Evolutionary conservation across 805 yeast genomes (phyloP).

Genomic region (Yamadazyma sp.): DNA sequence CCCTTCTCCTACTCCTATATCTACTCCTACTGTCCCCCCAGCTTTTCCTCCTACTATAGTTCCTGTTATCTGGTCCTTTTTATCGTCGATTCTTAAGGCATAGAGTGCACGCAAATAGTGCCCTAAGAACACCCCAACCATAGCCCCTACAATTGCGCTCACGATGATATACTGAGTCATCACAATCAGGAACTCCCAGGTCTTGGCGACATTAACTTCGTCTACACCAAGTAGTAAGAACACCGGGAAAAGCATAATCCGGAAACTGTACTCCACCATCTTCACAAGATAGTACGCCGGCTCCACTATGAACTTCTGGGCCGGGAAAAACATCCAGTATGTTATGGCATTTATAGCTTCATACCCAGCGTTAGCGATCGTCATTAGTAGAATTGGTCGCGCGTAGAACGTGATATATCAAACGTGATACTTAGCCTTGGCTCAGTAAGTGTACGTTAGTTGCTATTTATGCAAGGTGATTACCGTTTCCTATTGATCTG

Average conservation of each 20-base stretch:
- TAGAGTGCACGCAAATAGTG: background rate
- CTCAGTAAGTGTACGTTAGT: too few relatives aligned
- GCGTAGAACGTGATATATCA: too few relatives aligned
- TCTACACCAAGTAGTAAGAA: constrained; percentile 11
- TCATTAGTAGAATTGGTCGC: constrained; percentile 2
- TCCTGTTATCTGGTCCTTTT: too few relatives aligned
- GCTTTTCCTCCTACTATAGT: too few relatives aligned
- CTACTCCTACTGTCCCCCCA: too few relatives aligned
- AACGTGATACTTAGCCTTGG: too few relatives aligned
- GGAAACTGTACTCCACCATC: constrained; percentile 6
- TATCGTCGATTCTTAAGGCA: constrained; percentile 1
- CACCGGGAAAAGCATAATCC: constrained; percentile 10
- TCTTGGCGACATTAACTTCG: constrained; percentile 3
- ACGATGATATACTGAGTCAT: constrained; percentile 14
- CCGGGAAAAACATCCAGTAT: constrained; percentile 3
- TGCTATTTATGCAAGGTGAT: too few relatives aligned
- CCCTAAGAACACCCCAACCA: constrained; percentile 11
- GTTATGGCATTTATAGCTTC: background rate
- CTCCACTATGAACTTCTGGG: constrained; percentile 6
- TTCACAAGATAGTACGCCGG: background rate
- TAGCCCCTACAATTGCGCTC: constrained; percentile 10
- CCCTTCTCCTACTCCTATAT: too few relatives aligned
- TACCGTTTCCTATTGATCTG: too few relatives aligned
- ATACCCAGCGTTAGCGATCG: too few relatives aligned
- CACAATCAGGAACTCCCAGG: constrained; percentile 10